Evolutionary conservation across 106 monocot genomes (phyloP).

Genomic region (Allium sativum): DNA sequence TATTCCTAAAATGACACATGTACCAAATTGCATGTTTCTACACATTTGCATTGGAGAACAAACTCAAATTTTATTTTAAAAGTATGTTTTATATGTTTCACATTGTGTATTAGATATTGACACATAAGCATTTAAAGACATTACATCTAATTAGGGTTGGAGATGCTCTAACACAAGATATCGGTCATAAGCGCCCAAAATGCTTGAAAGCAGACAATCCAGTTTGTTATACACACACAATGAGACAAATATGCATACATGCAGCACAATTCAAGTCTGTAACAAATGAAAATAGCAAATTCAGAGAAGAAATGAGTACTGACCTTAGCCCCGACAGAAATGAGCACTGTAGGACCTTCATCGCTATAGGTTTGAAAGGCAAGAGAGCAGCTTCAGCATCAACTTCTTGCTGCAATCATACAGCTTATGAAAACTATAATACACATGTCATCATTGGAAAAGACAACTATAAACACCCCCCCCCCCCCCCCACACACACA

Average conservation of each 20-base stretch:
- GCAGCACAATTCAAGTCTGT: too few species aligned
- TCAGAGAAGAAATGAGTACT: conserved; percentile 1
- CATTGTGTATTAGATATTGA: too few species aligned
- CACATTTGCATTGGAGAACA: too few species aligned
- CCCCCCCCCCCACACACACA: too few species aligned
- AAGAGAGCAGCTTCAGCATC: conserved; percentile 54
- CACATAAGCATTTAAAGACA: too few species aligned
- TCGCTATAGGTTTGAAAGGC: conserved; percentile 46
- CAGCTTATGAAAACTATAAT: conserved; percentile 1
- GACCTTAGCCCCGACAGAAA: conserved; percentile 85
- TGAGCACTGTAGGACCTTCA: conserved; percentile 81
- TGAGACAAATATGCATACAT: not conserved
- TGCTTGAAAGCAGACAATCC: not conserved
- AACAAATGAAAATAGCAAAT: not conserved
- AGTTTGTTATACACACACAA: not conserved
- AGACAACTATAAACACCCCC: not conserved
- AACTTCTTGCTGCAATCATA: conserved; percentile 49
- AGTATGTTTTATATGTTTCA: too few species aligned
- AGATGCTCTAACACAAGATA: not conserved
- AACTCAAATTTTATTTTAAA: too few species aligned
- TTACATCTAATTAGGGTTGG: too few species aligned
- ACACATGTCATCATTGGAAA: too few species aligned
- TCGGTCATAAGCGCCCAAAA: not conserved
- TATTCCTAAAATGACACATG: too few species aligned
- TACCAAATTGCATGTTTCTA: too few species aligned